phyloP scores from a whole-genome alignment of 2,329 filamentous ascomycete species.

The Cadophora malorum region DNA sequence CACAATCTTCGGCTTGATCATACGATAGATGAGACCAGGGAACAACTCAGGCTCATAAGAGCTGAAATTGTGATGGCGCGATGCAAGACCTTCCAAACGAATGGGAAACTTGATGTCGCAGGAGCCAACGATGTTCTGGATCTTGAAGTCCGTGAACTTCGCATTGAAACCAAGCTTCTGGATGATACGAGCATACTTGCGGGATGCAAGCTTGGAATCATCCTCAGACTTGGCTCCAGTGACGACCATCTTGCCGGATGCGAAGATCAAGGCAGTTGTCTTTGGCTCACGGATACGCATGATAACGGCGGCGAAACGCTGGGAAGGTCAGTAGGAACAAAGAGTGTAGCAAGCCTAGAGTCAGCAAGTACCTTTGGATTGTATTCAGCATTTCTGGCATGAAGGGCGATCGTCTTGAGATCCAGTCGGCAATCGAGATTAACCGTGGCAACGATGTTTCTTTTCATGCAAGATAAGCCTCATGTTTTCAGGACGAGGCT shows the following conservation, averaged over 20 bases:
- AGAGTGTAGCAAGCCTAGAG: conserved; percentile 53
- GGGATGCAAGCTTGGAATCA: conserved; percentile 93
- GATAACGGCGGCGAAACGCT: conserved; percentile 99
- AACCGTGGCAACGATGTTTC: conserved; percentile 99
- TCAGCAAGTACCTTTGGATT: conserved; percentile 84
- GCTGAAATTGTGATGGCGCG: conserved; percentile 98
- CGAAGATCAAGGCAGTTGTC: conserved; percentile 97
- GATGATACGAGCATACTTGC: conserved; percentile 98
- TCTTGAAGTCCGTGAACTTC: conserved; percentile 99
- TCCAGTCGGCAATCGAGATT: conserved; percentile 97
- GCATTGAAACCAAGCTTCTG: conserved; percentile 99
- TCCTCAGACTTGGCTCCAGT: conserved; percentile 98
- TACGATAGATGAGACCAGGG: conserved; percentile 98
- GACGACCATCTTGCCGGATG: conserved; percentile 99
- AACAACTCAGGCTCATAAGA: conserved; percentile 99
- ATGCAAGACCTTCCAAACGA: conserved; percentile 92
- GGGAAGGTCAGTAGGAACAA: conserved; percentile 49
- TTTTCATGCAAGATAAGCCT: conserved; percentile 65
- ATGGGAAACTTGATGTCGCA: conserved; percentile 99
- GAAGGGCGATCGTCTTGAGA: conserved; percentile 97
- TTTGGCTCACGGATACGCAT: conserved; percentile 99
- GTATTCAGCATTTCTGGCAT: conserved; percentile 98
- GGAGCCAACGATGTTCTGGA: conserved; percentile 98
- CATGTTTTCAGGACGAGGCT: conserved; percentile 47
- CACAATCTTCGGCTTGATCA: conserved; percentile 99